Evolutionary conservation across 2,329 filamentous ascomycete species (phyloP).

Genomic region (Pseudogymnoascus sp.): DNA sequence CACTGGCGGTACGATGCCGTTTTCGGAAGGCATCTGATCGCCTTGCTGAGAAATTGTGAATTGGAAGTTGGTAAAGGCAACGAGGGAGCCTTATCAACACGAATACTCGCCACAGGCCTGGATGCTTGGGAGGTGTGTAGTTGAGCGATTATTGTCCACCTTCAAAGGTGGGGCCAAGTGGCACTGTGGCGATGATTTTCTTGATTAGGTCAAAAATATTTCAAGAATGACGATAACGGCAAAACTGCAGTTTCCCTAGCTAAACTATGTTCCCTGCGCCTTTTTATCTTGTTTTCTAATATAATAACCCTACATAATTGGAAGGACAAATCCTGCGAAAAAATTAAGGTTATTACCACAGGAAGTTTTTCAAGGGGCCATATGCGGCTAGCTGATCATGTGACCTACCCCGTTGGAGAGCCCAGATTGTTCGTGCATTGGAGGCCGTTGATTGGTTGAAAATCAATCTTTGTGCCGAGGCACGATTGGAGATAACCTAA

Average conservation of each 20-base stretch:
- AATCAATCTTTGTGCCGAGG: not conserved
- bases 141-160: slow-evolving; percentile 7
- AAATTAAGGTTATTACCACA: not conserved
- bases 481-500: slow-evolving; percentile 3
- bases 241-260: not conserved
- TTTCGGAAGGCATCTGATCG: slow-evolving; percentile 15
- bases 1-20: slow-evolving; percentile 1
- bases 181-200: slow-evolving; percentile 9
- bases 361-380: not conserved
- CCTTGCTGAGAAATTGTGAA: slow-evolving; percentile 9
- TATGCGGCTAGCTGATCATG: not conserved
- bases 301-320: not conserved
- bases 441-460: not conserved
- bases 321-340: not conserved
- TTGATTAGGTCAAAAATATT: slow-evolving; percentile 9
- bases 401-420: not conserved
- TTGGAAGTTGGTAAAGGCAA: not conserved
- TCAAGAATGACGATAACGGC: slow-evolving; percentile 1
- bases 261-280: not conserved
- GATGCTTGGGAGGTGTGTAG: slow-evolving; percentile 4
- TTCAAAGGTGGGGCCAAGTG: slow-evolving; percentile 4
- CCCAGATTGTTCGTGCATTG: not conserved
- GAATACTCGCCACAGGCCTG: slow-evolving; percentile 12
- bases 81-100: not conserved
- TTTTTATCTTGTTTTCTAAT: not conserved